Evolutionary conservation across 192 early-diverging fungal genomes (phyloP).

Genomic region (Coemansia sp.): DNA sequence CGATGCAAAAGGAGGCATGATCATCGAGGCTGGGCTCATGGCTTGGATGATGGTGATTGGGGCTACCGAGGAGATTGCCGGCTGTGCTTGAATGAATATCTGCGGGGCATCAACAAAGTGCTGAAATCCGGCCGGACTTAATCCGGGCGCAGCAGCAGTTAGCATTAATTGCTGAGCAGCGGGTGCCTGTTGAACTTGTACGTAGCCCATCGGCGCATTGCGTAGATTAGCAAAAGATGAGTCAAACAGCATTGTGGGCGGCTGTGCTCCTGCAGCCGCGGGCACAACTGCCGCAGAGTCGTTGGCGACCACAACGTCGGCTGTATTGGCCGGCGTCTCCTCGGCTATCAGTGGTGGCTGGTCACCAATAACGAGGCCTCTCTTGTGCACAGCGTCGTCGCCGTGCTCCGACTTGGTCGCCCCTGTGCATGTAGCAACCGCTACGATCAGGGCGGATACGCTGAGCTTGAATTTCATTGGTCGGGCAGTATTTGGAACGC

Average conservation of each 20-base stretch:
- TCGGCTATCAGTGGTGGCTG: slow-evolving; percentile 26
- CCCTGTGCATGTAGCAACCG: slow-evolving; percentile 27
- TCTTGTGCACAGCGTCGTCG: slow-evolving; percentile 2
- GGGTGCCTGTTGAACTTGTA: slow-evolving; percentile 15
- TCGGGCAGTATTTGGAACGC: slow-evolving; percentile 3
- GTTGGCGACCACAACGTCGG: slow-evolving; percentile 7
- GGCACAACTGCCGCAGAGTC: slow-evolving; percentile 8
- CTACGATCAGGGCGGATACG: slow-evolving; percentile 30
- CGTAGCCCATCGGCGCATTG: slow-evolving; percentile 5
- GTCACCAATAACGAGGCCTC: slow-evolving; percentile 24
- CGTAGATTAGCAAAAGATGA: slow-evolving; percentile 5
- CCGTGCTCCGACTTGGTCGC: neutral
- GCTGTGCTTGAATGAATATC: slow-evolving; percentile 28
- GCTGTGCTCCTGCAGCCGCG: slow-evolving; percentile 13
- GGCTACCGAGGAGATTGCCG: slow-evolving; percentile 14
- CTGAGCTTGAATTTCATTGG: slow-evolving; percentile 40
- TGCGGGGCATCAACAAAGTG: slow-evolving; percentile 30
- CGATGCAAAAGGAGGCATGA: neutral
- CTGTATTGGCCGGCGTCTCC: slow-evolving; percentile 7
- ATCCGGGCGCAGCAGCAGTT: neutral
- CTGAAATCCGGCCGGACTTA: slow-evolving; percentile 11
- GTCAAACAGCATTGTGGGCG: slow-evolving; percentile 21
- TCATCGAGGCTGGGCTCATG: neutral
- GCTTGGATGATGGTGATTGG: slow-evolving; percentile 22
- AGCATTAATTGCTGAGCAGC: slow-evolving; percentile 15